A percentile compares a stretch with the other conserved stretches of the same genome.
Conservation (phyloP, 2,329 filamentous ascomycete genomes). For the Diaporthe sp. region DNA sequence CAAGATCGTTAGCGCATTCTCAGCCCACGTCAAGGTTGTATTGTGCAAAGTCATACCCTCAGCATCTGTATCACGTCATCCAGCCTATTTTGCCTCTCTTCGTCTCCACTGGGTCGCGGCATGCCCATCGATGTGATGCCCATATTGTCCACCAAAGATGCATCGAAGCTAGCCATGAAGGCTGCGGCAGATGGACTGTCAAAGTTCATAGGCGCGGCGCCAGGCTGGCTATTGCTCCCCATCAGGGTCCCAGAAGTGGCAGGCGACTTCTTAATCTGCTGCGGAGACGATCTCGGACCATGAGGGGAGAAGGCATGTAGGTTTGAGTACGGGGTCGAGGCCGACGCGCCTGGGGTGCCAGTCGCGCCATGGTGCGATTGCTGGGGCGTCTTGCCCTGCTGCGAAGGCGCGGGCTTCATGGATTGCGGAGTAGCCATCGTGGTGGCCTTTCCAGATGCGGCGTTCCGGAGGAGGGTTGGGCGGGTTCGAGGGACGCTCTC, state of each 20-base stretch:
- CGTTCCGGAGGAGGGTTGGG: neutral
- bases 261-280: constrained; percentile 73
- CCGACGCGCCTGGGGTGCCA: constrained; percentile 74
- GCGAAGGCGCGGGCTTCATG: constrained; percentile 60
- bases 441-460: neutral
- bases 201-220: constrained; percentile 57
- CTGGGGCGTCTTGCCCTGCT: constrained; percentile 61
- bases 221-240: constrained; percentile 40
- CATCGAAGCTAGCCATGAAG: constrained; percentile 65
- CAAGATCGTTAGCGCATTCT: constrained; percentile 39
- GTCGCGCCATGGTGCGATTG: constrained; percentile 58
- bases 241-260: constrained; percentile 62
- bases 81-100: constrained; percentile 65
- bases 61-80: constrained; percentile 62
- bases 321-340: constrained; percentile 71
- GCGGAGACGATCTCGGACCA: constrained; percentile 69
- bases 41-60: constrained; percentile 50
- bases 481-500: neutral
- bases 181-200: constrained; percentile 73
- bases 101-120: constrained; percentile 55
- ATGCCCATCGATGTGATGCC: constrained; percentile 57
- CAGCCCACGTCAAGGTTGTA: constrained; percentile 47
- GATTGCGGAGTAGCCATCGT: constrained; percentile 62
- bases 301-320: constrained; percentile 67
- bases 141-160: constrained; percentile 60